Base-by-base conservation (phyloP, 805 yeast genomes). In the Wickerhamiella alocasiicola region DNA sequence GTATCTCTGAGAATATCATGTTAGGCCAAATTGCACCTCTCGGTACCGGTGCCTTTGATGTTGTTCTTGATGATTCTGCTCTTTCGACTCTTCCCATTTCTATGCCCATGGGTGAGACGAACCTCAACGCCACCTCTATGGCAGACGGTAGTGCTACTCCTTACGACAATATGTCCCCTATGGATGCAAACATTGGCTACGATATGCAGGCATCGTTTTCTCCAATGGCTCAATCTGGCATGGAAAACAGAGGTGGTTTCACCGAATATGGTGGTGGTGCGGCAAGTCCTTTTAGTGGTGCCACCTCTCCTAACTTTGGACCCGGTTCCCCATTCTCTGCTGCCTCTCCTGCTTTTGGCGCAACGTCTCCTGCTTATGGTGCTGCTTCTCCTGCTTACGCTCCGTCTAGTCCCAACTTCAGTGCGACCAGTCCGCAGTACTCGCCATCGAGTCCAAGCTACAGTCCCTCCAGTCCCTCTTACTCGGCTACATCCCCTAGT, bases 1-100 rank as follows among this genome's bases (percentile, higher is more conserved):
- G 99, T 70, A 94, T 91, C 46, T 91, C 98, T 28, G 96, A 91
- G 62, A 91, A 91, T 59, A 94, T 91, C 45, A 83, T 91, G 68
- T 73, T 91, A 56, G 99, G 99, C 38, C 98, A 91, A 70, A 74
- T 91, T 71, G 97, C 98, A 17, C 97, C 98, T 45, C 74, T 91
- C 53, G 99, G 99, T 63, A 91, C 99, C 2, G 99, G 99, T 58
- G 80, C 94, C 1, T 91, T 91, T 57, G 97, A 91, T 58, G 88
- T 91, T 28, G 77, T 83, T 77, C 78, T 91, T 46, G 95, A 91
- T 61, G 97, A 91, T 53, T 76, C 76, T 55, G 76, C 84, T 68
- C 68, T 88, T 57, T 76, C 78, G 42, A 59, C 70, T 36, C 66
- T 80, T 31, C 76, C 82, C 24, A 64, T 69, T n/a, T 72, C 55